These are phyloP conservation scores for Solioccasus polychromus DNA, from an alignment of 768 basidiomycete species.

Conservation along the genomic window DNA sequence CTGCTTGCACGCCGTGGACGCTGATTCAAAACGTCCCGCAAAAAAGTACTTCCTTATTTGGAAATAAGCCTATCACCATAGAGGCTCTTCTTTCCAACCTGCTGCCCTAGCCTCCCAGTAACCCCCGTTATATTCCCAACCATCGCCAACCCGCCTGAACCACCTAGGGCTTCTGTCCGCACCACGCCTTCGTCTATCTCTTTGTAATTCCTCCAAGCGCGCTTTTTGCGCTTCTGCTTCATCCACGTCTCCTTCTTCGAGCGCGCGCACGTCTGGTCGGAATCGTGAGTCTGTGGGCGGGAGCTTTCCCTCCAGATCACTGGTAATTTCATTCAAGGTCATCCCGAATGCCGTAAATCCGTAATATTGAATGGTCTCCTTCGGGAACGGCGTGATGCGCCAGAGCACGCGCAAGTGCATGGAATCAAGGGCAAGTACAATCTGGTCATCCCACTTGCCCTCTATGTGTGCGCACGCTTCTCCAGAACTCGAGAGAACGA, in stretches of 20 bases:
- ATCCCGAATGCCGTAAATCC: conserved; percentile 82
- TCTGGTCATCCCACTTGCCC: conserved; percentile 86
- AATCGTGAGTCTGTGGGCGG: conserved; percentile 81
- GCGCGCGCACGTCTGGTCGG: conserved; percentile 77
- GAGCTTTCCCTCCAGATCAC: conserved; percentile 57
- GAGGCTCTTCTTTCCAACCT: conserved; percentile 59
- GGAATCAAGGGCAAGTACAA: conserved; percentile 65
- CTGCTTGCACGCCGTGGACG: background rate
- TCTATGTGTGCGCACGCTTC: conserved; percentile 62
- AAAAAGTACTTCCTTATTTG: conserved; percentile 9
- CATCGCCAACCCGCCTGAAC: conserved; percentile 68
- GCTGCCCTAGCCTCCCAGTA: conserved; percentile 78
- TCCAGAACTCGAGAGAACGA: conserved; percentile 52
- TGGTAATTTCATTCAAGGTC: conserved; percentile 77
- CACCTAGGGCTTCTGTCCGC: conserved; percentile 64
- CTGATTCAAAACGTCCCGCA: no score
- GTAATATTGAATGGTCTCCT: conserved; percentile 68
- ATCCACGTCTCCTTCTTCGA: conserved; percentile 75
- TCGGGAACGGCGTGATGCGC: conserved; percentile 72
- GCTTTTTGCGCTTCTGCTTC: conserved; percentile 70
- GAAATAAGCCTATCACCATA: conserved; percentile 55
- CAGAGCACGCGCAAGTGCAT: conserved; percentile 75
- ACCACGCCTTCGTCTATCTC: conserved; percentile 63
- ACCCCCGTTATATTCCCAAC: conserved; percentile 75
- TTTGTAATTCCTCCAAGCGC: conserved; percentile 72